These are phyloP conservation scores for Lipomyces mesembrius DNA, from an alignment of 805 yeast species.

Conservation along the genomic window DNA sequence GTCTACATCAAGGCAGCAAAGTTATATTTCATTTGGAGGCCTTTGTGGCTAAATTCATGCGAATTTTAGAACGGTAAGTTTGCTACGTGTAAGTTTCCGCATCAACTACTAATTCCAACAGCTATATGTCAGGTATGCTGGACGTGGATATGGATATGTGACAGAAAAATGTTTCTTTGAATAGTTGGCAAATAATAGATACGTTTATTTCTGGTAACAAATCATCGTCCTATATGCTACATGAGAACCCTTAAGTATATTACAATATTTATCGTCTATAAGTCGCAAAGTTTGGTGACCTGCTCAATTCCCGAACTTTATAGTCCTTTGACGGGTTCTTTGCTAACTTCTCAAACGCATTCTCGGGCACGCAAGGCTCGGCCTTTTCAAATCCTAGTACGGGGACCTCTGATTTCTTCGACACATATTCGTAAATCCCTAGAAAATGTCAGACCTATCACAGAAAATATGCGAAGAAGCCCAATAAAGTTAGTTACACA, in stretches of 20 bases:
- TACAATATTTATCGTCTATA: conserved; percentile 12
- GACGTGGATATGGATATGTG: neutral
- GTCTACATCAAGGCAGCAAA: conserved; percentile 82
- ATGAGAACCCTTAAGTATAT: neutral
- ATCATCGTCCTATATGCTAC: neutral
- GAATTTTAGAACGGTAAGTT: conserved; percentile 56
- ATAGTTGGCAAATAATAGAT: too few relatives aligned
- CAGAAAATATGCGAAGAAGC: neutral
- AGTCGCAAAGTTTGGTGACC: conserved; percentile 40
- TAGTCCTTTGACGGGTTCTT: conserved; percentile 69
- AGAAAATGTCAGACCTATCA: neutral
- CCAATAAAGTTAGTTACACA: conserved; percentile 57
- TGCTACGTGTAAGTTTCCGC: neutral
- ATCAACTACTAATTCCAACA: neutral
- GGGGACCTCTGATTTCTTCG: conserved; percentile 7
- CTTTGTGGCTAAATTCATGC: conserved; percentile 86
- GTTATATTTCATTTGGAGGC: conserved; percentile 96
- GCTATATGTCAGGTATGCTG: neutral
- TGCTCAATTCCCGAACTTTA: conserved; percentile 56
- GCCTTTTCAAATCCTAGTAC: conserved; percentile 42
- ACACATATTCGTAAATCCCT: conserved; percentile 25
- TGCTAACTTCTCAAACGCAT: conserved; percentile 60
- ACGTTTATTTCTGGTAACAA: too few relatives aligned
- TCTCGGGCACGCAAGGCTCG: conserved; percentile 50
- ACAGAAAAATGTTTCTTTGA: neutral